Percentiles rank a stretch among this genome's conserved stretches.
Conservation (phyloP, 1,284 basidiomycete species). For the Trichosporon sp. region DNA sequence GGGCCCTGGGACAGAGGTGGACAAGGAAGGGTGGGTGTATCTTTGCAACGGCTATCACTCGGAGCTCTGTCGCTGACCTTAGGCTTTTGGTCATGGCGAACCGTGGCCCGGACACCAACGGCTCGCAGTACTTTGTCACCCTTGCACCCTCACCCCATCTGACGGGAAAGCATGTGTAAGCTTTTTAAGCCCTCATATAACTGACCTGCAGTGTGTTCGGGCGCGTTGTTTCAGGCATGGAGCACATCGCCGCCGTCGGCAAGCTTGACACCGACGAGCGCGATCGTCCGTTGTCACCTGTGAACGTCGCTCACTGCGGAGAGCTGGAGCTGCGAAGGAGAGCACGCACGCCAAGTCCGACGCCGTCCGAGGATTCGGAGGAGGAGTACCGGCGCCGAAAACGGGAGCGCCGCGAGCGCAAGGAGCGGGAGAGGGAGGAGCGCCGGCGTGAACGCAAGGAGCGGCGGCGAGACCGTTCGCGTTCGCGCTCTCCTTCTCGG, state of each 20-base stretch:
- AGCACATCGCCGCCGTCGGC: slow-evolving; percentile 52
- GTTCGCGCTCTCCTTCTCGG: neutral
- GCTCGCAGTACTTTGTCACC: slow-evolving; percentile 54
- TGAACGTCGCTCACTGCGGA: slow-evolving; percentile 74
- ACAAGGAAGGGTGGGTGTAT: slow-evolving; percentile 42
- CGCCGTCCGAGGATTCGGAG: slow-evolving; percentile 10
- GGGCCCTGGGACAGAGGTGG: slow-evolving; percentile 44
- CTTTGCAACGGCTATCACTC: neutral
- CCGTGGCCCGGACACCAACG: slow-evolving; percentile 58
- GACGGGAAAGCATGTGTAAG: slow-evolving; percentile 52
- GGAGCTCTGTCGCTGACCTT: neutral
- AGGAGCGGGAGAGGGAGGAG: slow-evolving; percentile 15
- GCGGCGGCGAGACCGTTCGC: slow-evolving; percentile 19
- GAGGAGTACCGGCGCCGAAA: slow-evolving; percentile 18
- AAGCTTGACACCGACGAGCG: slow-evolving; percentile 47
- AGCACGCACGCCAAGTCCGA: slow-evolving; percentile 10
- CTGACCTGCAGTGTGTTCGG: slow-evolving; percentile 48
- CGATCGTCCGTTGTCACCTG: slow-evolving; percentile 62
- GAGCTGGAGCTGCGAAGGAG: slow-evolving; percentile 69
- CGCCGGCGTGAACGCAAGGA: slow-evolving; percentile 18
- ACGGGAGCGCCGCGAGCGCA: slow-evolving; percentile 21
- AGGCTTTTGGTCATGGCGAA: slow-evolving; percentile 60
- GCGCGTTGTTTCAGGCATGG: slow-evolving; percentile 51
- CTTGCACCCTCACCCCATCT: slow-evolving; percentile 48
- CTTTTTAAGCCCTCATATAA: neutral